phyloP scores from a whole-genome alignment of 176 grass and related monocot genomes.

The sorghum (Sorghum bicolor) region DNA sequence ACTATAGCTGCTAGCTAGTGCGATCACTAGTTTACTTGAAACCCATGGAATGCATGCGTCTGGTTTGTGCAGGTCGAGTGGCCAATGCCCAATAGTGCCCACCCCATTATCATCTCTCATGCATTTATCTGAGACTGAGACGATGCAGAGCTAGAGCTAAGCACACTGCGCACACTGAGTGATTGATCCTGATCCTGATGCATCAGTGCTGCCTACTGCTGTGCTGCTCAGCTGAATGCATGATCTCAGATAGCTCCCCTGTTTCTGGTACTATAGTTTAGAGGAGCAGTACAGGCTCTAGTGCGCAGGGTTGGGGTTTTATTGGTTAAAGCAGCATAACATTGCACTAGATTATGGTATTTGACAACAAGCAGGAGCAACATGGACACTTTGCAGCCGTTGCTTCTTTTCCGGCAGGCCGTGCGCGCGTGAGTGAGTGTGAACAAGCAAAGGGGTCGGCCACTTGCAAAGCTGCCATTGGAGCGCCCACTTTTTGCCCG shows the following conservation, averaged over 20 bases:
- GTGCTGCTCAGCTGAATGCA: neutral
- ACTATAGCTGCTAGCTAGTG: neutral
- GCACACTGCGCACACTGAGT: neutral
- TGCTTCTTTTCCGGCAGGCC: conserved; percentile 32
- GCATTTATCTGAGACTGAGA: neutral
- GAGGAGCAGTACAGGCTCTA: neutral
- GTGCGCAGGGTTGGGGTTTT: conserved; percentile 5
- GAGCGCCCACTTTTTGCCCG: conserved; percentile 4
- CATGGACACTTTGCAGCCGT: neutral
- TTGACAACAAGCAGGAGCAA: neutral
- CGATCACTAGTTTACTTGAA: neutral
- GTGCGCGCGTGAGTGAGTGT: neutral
- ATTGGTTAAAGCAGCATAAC: neutral
- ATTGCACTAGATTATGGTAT: neutral
- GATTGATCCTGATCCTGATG: neutral
- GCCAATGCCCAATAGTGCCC: conserved; percentile 22
- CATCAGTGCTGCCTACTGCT: neutral
- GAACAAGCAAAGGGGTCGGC: conserved; percentile 18
- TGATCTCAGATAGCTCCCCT: neutral
- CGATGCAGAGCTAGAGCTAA: neutral
- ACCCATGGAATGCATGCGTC: neutral
- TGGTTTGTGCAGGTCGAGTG: conserved; percentile 16
- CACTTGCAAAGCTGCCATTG: conserved; percentile 24
- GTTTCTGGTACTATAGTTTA: conserved; percentile 1
- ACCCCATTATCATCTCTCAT: conserved; percentile 2